phyloP scores from a whole-genome alignment of 1,284 basidiomycete species.

The Cystobasidium slooffiae region DNA sequence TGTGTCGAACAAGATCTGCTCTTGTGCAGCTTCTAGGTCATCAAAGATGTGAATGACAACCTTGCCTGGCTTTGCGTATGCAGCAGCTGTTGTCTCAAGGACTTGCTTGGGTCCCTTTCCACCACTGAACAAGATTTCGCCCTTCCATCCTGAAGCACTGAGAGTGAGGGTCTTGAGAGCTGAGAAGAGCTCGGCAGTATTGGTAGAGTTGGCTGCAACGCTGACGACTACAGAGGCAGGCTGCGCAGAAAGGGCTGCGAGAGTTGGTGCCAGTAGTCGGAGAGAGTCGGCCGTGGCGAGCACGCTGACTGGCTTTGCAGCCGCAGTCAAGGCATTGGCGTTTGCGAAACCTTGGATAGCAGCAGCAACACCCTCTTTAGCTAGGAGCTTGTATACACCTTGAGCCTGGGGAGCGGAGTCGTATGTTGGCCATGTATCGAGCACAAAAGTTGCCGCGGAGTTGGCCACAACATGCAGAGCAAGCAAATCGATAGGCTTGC shows the following conservation, averaged over 20 bases:
- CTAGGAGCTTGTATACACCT: slow-evolving; percentile 35
- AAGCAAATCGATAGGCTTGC: slow-evolving; percentile 38
- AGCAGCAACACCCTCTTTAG: slow-evolving; percentile 40
- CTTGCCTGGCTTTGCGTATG: slow-evolving; percentile 24
- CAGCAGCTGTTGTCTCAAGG: slow-evolving; percentile 18
- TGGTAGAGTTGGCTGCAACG: slow-evolving; percentile 35
- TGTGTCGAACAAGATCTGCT: slow-evolving; percentile 27
- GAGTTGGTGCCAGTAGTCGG: slow-evolving; percentile 27
- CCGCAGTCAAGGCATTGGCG: background rate
- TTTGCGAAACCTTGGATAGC: slow-evolving; percentile 42
- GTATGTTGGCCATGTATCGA: slow-evolving; percentile 41
- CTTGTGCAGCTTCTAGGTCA: slow-evolving; percentile 40
- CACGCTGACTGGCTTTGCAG: slow-evolving; percentile 43
- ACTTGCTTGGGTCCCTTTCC: slow-evolving; percentile 32
- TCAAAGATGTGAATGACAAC: slow-evolving; percentile 41
- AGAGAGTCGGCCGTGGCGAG: slow-evolving; percentile 40
- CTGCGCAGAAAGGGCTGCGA: slow-evolving; percentile 21
- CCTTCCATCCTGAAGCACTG: slow-evolving; percentile 16
- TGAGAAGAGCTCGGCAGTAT: slow-evolving; percentile 22
- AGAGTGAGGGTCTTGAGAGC: slow-evolving; percentile 22
- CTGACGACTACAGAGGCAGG: slow-evolving; percentile 36
- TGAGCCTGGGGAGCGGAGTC: slow-evolving; percentile 9
- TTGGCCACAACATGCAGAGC: slow-evolving; percentile 24
- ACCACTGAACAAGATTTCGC: slow-evolving; percentile 39
- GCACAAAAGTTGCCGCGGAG: slow-evolving; percentile 41